These are phyloP conservation scores for Rhodotorula glutinis DNA, from an alignment of 1,284 basidiomycete species.

Conservation along the genomic window DNA sequence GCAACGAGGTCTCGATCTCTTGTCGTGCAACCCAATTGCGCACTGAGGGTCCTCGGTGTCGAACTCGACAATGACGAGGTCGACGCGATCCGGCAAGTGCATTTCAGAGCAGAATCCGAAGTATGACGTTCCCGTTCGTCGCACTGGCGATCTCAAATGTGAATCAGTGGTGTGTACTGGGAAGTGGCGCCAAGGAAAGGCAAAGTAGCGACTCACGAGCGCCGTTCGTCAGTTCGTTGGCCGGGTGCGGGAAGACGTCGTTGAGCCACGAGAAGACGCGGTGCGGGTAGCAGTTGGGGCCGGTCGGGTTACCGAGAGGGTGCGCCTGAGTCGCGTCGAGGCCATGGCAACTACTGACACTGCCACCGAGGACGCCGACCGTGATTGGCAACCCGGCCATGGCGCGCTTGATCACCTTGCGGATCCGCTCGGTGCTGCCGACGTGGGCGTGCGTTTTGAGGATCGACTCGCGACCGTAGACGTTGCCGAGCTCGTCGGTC, in stretches of 20 bases:
- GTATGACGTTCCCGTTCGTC: constrained; percentile 81
- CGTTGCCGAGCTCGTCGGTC: constrained; percentile 69
- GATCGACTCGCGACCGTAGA: constrained; percentile 73
- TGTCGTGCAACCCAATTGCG: too few relatives aligned
- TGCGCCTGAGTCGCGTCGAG: constrained; percentile 60
- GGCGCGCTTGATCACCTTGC: constrained; percentile 77
- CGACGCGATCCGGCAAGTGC: constrained; percentile 85
- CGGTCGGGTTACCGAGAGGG: constrained; percentile 67
- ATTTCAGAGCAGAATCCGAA: constrained; percentile 87
- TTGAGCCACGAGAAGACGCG: constrained; percentile 95
- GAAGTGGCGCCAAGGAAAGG: not conserved
- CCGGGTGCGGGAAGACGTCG: constrained; percentile 86
- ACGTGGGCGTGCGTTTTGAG: constrained; percentile 72
- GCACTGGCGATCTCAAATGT: constrained; percentile 52
- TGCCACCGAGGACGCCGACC: constrained; percentile 84
- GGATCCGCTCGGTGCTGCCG: constrained; percentile 78
- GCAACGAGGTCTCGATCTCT: not conserved
- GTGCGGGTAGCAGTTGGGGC: constrained; percentile 79
- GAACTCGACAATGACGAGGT: constrained; percentile 88
- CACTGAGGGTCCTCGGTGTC: constrained; percentile 82
- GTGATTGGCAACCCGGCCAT: constrained; percentile 81
- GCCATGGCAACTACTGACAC: constrained; percentile 91
- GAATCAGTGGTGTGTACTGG: not conserved
- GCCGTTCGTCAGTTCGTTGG: constrained; percentile 90
- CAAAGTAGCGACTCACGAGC: constrained; percentile 52